phyloP scores from a whole-genome alignment of 768 basidiomycete species.

The Serpula lacrymans region DNA sequence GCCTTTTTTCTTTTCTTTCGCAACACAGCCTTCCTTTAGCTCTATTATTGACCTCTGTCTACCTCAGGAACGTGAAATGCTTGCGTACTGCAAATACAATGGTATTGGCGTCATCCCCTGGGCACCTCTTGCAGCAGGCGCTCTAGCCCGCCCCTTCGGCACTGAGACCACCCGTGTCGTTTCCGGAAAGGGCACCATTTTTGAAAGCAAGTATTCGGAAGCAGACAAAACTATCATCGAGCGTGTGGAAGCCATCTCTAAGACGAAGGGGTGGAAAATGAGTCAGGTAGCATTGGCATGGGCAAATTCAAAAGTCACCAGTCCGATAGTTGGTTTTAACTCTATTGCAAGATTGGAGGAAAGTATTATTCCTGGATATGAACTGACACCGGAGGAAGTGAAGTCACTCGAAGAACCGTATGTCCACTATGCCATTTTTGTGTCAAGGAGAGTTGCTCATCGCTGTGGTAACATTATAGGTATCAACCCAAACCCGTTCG shows the following conservation, averaged over 20 bases:
- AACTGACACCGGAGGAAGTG: conserved; percentile 27
- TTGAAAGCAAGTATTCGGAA: conserved; percentile 22
- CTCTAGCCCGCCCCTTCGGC: conserved; percentile 35
- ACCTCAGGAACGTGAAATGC: conserved; percentile 43
- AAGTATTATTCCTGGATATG: conserved; percentile 21
- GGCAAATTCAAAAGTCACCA: conserved; percentile 36
- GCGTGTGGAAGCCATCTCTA: conserved; percentile 39
- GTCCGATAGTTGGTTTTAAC: conserved; percentile 42
- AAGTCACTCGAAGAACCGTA: conserved; percentile 28
- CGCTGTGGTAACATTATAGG: conserved; percentile 4
- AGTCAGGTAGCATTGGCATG: conserved; percentile 44
- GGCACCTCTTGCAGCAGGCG: conserved; percentile 39
- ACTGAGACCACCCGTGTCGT: conserved; percentile 18
- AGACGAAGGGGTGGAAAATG: conserved; percentile 39
- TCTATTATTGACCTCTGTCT: not conserved
- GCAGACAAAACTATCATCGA: conserved; percentile 33
- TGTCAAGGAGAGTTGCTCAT: conserved; percentile 1
- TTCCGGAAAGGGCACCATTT: conserved; percentile 13
- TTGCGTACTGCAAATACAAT: conserved; percentile 41
- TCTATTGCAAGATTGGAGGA: conserved; percentile 27
- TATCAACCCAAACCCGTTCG: conserved; percentile 18
- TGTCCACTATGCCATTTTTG: not conserved
- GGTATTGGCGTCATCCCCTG: conserved; percentile 56
- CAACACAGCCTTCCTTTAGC: not conserved
- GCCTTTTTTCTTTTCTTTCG: no score